These are phyloP conservation scores for Pugionium cornutum DNA, from an alignment of 345 rosid species.

Conservation along the genomic window DNA sequence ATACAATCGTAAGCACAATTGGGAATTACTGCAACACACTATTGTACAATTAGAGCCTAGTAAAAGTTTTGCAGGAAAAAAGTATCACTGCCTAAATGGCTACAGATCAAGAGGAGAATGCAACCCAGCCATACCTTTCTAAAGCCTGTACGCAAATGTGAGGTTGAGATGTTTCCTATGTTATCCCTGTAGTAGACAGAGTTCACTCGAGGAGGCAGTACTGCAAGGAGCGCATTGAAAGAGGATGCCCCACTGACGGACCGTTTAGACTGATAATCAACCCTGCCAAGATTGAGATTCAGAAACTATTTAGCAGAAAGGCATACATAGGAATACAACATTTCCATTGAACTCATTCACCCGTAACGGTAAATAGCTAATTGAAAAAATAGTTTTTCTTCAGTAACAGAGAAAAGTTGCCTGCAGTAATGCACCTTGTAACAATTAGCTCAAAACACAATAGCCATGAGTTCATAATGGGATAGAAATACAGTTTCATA, in stretches of 20 bases:
- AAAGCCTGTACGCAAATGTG: slow-evolving; percentile 71
- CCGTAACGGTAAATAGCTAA: not conserved
- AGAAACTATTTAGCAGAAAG: slow-evolving; percentile 20
- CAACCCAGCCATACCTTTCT: slow-evolving; percentile 48
- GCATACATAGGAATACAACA: slow-evolving; percentile 7
- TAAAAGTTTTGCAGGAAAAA: slow-evolving; percentile 7
- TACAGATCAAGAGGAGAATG: slow-evolving; percentile 9
- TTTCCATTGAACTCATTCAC: no score
- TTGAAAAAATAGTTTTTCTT: not conserved
- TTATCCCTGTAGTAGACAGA: slow-evolving; percentile 95
- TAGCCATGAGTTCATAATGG: no score
- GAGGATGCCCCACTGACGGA: slow-evolving; percentile 68
- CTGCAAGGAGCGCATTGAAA: slow-evolving; percentile 75
- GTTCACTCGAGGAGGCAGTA: slow-evolving; percentile 90
- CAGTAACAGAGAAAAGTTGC: not conserved
- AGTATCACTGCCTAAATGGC: slow-evolving; percentile 17
- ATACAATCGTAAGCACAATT: not conserved
- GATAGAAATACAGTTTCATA: not conserved
- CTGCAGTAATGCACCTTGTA: not conserved
- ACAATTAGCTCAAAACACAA: no score
- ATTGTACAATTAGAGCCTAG: not conserved
- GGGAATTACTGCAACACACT: slow-evolving; percentile 10
- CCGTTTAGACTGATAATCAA: slow-evolving; percentile 88
- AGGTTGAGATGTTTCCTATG: slow-evolving; percentile 91
- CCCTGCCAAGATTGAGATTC: slow-evolving; percentile 58